phyloP scores from a whole-genome alignment of 257 asterid species.

The Parsonsia alboflavescens region DNA sequence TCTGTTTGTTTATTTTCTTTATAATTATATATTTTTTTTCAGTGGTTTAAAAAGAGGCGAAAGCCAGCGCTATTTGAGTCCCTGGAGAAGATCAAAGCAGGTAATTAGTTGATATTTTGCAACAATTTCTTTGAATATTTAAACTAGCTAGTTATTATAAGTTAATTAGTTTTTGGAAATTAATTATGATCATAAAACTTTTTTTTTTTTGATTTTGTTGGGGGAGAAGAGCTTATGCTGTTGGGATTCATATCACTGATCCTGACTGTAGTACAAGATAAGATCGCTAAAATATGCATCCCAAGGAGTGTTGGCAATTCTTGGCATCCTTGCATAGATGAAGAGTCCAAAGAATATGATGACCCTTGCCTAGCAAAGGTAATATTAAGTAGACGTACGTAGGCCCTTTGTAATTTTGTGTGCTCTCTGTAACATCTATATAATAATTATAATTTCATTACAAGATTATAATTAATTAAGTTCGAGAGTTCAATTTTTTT shows the following conservation, averaged over 20 bases:
- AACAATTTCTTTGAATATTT: too few species aligned
- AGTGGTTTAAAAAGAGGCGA: conserved; percentile 70
- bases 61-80: conserved; percentile 74
- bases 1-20: neutral
- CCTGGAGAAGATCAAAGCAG: conserved; percentile 79
- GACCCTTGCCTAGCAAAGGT: neutral
- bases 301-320: conserved; percentile 41
- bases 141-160: too few species aligned
- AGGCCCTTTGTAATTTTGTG: too few species aligned
- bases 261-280: conserved; percentile 53
- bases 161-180: too few species aligned
- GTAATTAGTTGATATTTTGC: too few species aligned
- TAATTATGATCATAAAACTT: neutral
- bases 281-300: conserved; percentile 61
- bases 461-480: too few species aligned
- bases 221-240: conserved; percentile 67
- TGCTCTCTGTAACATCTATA: too few species aligned
- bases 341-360: neutral
- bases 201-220: neutral
- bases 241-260: conserved; percentile 86
- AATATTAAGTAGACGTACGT: too few species aligned
- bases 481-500: neutral
- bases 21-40: conserved; percentile 8
- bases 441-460: neutral
- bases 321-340: conserved; percentile 87